phyloP scores from a whole-genome alignment of 208 protist species.

The Strigomonas galati region DNA sequence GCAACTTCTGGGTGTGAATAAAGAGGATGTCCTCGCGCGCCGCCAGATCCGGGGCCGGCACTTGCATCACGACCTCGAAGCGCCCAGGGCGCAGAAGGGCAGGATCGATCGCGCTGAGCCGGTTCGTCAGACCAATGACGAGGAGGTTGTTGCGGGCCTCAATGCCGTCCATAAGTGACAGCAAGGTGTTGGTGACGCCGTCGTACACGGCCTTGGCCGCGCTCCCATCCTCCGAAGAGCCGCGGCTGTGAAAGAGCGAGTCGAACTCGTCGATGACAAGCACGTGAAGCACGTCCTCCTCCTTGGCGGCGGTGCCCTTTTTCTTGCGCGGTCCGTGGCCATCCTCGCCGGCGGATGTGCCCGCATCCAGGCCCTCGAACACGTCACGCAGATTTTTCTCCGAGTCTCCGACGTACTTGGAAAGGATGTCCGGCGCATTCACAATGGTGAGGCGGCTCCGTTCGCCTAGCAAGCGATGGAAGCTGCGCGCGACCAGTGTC shows the following conservation, averaged over 20 bases:
- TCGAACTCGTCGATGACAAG: constrained; percentile 99
- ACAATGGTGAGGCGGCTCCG: constrained; percentile 81
- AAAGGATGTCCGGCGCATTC: constrained; percentile 97
- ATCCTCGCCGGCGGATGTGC: constrained; percentile 34
- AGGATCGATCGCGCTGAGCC: constrained; percentile 83
- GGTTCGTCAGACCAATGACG: constrained; percentile 94
- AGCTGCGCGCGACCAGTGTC: constrained; percentile 99
- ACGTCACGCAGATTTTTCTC: constrained; percentile 99
- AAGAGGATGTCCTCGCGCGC: constrained; percentile 88
- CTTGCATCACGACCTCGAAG: constrained; percentile 93
- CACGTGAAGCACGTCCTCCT: constrained; percentile 86
- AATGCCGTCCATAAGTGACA: constrained; percentile 94
- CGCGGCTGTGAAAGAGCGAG: constrained; percentile 96
- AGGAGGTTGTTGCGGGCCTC: constrained; percentile 88
- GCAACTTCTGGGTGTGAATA: constrained; percentile 91
- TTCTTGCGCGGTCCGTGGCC: constrained; percentile 2
- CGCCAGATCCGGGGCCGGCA: constrained; percentile 75
- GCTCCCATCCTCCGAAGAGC: constrained; percentile 86
- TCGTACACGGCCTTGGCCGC: constrained; percentile 95
- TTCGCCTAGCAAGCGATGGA: constrained; percentile 96
- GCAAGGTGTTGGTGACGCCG: constrained; percentile 98
- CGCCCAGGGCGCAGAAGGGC: constrained; percentile 92
- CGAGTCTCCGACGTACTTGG: constrained; percentile 98
- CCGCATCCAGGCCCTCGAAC: constrained; percentile 94
- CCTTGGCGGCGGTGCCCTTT: not conserved